Conservation (phyloP, 176 grass and related monocot genomes). For the Tillandsia fasciculata region DNA sequence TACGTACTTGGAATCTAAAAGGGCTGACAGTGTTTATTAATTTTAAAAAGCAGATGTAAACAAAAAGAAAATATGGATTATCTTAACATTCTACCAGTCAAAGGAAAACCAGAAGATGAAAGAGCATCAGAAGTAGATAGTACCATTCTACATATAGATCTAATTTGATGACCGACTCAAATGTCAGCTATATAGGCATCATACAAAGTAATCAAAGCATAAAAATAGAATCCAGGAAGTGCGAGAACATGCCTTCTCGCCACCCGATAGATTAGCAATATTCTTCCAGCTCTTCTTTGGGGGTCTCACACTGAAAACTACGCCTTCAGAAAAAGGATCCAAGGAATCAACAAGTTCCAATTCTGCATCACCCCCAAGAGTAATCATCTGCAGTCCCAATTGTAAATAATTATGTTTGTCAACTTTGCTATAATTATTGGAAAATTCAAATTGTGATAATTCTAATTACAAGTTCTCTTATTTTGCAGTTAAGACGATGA, state of each 20-base stretch:
- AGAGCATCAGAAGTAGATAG: not conserved
- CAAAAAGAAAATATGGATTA: not conserved
- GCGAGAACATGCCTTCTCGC: conserved; percentile 65
- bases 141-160: not conserved
- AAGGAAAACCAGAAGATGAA: not conserved
- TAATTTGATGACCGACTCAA: not conserved
- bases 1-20: not conserved
- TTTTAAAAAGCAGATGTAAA: not conserved
- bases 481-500: not conserved
- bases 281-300: conserved; percentile 99
- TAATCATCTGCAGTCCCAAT: conserved; percentile 71
- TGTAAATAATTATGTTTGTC: not conserved
- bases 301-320: conserved; percentile 97
- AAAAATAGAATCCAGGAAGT: not conserved
- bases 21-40: not conserved
- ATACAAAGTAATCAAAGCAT: not conserved
- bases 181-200: not conserved
- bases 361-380: conserved; percentile 96
- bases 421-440: not conserved
- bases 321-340: conserved; percentile 97
- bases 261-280: conserved; percentile 93
- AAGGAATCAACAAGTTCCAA: conserved; percentile 95
- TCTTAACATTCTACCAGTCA: not conserved
- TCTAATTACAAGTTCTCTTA: not conserved
- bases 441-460: not conserved